These are phyloP conservation scores for Diaporthe sp. DNA, from an alignment of 2,329 filamentous ascomycete genomes.

Conservation along the genomic window DNA sequence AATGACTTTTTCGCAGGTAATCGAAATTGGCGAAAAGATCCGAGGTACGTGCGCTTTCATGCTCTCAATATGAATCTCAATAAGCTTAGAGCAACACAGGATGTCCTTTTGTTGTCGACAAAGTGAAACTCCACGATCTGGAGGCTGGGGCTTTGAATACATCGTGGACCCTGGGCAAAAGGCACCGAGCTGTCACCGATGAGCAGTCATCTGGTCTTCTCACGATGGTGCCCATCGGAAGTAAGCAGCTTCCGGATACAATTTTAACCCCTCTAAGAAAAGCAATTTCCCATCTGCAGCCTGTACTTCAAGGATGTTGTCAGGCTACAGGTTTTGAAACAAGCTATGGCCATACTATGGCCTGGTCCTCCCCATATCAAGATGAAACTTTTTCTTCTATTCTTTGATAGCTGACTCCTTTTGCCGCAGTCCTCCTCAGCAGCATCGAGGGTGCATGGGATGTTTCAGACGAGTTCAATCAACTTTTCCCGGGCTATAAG, in stretches of 20 bases:
- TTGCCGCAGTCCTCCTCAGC: slow-evolving; percentile 52
- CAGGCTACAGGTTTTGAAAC: no score
- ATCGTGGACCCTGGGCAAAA: slow-evolving; percentile 55
- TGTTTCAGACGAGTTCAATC: slow-evolving; percentile 59
- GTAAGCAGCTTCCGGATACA: no score
- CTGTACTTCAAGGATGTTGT: no score
- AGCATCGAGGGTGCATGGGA: slow-evolving; percentile 58
- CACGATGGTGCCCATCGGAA: slow-evolving; percentile 54
- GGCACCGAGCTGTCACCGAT: slow-evolving; percentile 50
- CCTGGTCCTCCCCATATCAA: no score
- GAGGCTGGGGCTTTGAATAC: slow-evolving; percentile 56
- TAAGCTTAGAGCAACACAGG: slow-evolving; percentile 46
- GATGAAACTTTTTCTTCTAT: no score
- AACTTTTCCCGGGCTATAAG: slow-evolving; percentile 57
- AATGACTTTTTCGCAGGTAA: slow-evolving; percentile 52
- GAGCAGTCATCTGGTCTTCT: slow-evolving; percentile 52
- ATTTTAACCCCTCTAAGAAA: no score
- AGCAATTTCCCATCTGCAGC: no score
- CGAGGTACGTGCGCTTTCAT: slow-evolving; percentile 31
- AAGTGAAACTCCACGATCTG: slow-evolving; percentile 62
- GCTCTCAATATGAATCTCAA: not conserved
- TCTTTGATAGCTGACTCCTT: no score
- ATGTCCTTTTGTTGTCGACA: slow-evolving; percentile 56
- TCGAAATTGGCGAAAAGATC: slow-evolving; percentile 52
- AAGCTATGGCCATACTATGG: no score